These are phyloP conservation scores for Saccharomyces hybrid DNA, from an alignment of 1,139 yeast genomes.

Conservation along the genomic window DNA sequence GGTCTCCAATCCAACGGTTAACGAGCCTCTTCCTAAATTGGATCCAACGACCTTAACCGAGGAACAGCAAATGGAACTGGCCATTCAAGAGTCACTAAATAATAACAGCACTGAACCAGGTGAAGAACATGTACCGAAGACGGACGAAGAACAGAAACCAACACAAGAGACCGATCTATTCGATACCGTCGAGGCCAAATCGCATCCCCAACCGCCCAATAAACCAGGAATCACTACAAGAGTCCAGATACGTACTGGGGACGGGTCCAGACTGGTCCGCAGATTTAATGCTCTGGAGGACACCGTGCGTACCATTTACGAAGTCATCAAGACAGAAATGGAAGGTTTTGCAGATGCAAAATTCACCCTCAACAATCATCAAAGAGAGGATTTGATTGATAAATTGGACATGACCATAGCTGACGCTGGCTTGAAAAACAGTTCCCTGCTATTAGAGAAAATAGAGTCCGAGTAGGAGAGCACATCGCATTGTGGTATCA, in stretches of 20 bases:
- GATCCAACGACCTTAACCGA: constrained; percentile 64
- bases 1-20: constrained; percentile 60
- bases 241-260: constrained; percentile 79
- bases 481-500: not conserved
- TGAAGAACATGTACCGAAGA: constrained; percentile 8
- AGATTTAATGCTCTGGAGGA: constrained; percentile 51
- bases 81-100: constrained; percentile 59
- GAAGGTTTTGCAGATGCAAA: constrained; percentile 36
- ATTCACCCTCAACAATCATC: constrained; percentile 59
- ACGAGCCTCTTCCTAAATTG: constrained; percentile 35
- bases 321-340: constrained; percentile 50
- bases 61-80: constrained; percentile 77
- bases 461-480: constrained; percentile 11
- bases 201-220: constrained; percentile 53
- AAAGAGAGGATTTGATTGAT: constrained; percentile 55
- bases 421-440: constrained; percentile 73
- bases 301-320: constrained; percentile 52
- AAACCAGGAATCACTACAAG: constrained; percentile 58
- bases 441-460: constrained; percentile 65
- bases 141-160: constrained; percentile 19
- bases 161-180: constrained; percentile 26
- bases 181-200: constrained; percentile 35
- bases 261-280: constrained; percentile 76
- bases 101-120: constrained; percentile 7
- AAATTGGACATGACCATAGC: constrained; percentile 54